Conservation (phyloP, 805 yeast genomes). For the Wickerhamiella alocasiicola region DNA sequence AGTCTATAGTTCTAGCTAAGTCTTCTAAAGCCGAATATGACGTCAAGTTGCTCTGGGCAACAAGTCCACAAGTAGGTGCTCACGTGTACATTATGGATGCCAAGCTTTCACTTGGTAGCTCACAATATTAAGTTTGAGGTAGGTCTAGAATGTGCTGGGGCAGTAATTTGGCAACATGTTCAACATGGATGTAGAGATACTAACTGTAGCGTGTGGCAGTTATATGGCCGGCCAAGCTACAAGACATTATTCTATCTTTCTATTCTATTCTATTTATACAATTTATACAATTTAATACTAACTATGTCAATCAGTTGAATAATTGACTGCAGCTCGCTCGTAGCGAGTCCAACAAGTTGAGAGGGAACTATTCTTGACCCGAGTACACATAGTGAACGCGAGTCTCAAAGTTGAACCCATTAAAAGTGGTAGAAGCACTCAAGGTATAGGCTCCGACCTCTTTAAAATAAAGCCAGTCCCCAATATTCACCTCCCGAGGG, state of each 20-base stretch:
- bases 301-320: conserved; percentile 1
- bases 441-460: conserved; percentile 84
- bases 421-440: conserved; percentile 85
- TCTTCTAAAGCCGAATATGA: too few species aligned
- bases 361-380: neutral
- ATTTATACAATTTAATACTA: too few species aligned
- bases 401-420: conserved; percentile 63
- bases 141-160: too few species aligned
- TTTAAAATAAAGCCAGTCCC: conserved; percentile 86
- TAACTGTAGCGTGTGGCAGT: too few species aligned
- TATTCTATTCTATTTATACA: conserved; percentile 1
- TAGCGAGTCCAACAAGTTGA: conserved; percentile 2
- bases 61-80: too few species aligned
- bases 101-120: too few species aligned
- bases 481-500: conserved; percentile 53
- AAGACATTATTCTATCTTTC: neutral
- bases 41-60: too few species aligned
- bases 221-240: too few species aligned
- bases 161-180: too few species aligned
- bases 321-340: conserved; percentile 6
- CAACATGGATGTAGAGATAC: too few species aligned
- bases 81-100: too few species aligned
- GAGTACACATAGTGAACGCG: conserved; percentile 51
- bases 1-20: neutral
- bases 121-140: too few species aligned